Conservation (phyloP, 2,329 filamentous ascomycete genomes). For the Anthostomella pinea region DNA sequence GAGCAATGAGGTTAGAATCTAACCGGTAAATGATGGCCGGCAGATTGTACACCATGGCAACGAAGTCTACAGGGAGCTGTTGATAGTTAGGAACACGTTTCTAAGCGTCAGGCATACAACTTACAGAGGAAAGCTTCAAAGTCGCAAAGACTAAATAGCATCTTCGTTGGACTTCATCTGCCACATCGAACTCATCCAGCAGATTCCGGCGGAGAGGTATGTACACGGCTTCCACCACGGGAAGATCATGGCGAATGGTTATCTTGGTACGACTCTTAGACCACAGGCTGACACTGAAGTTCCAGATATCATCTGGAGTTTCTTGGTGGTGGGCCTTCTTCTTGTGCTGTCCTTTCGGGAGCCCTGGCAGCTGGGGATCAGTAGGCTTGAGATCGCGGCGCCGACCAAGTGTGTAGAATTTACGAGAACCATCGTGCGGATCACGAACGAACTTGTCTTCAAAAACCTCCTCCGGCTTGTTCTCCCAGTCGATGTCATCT, state of each 20-base stretch:
- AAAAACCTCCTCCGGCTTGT: constrained; percentile 48
- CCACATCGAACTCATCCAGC: constrained; percentile 64
- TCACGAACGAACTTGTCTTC: constrained; percentile 54
- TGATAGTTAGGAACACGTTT: constrained; percentile 16
- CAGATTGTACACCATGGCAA: constrained; percentile 70
- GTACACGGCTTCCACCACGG: constrained; percentile 74
- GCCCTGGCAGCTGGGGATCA: constrained; percentile 61
- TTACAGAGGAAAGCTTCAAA: constrained; percentile 71
- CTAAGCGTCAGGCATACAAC: constrained; percentile 33
- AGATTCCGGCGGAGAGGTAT: constrained; percentile 79
- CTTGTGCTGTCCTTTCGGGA: constrained; percentile 46
- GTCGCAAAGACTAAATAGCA: constrained; percentile 77
- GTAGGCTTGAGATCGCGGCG: constrained; percentile 58
- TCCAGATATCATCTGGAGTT: constrained; percentile 61
- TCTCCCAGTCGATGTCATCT: constrained; percentile 38
- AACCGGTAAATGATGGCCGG: constrained; percentile 83
- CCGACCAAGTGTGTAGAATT: constrained; percentile 53
- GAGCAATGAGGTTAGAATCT: constrained; percentile 75
- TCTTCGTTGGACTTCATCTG: constrained; percentile 43
- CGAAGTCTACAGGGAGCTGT: constrained; percentile 67
- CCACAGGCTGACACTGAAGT: constrained; percentile 79
- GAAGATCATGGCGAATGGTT: constrained; percentile 65
- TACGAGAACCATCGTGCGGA: constrained; percentile 60
- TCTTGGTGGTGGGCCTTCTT: constrained; percentile 36
- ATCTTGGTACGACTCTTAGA: constrained; percentile 52